Base-by-base conservation (phyloP, 768 basidiomycete genomes). In the Lactarius vividus region DNA sequence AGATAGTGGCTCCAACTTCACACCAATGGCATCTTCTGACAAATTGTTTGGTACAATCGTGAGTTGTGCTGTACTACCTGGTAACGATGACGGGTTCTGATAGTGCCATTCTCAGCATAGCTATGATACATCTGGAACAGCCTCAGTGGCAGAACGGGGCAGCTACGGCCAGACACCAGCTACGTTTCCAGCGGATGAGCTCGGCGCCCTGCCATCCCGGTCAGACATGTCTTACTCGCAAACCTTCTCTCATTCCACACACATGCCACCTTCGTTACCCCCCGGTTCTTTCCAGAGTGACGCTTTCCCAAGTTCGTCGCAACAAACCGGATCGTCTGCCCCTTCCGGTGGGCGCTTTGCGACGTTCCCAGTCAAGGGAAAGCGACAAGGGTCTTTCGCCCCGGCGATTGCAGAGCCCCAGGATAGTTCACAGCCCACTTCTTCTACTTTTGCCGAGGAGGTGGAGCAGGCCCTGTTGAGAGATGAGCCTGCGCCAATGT, bases 361-460 rank as follows among this genome's bases (percentile, higher is more conserved):
- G 29, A 91, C 90, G 1, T 84, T 90, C 75, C 89, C 88, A 0
- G 80, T 83, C 20, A 81, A 84, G 65, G 73, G 75, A 8, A 63
- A 70, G 74, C 71, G 74, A 1, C 71, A 71, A 18, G 72, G 68
- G 29, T 68, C 74, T 6, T 61, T 56, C 26, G 59, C 16, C 7
- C 65, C 39, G 29, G 49, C 13, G 39, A 33, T 59, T 55, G 66
- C 57, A 54, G 54, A 59, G 23, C 64, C 31, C 63, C 71, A 40
- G 53, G 69, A 10, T 63, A 64, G 33, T 62, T 59, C 61, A 59
- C 65, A 15, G 55, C 6, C 6, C 26, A 13, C 13, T 5, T 3
- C 13, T 13, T 3, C 69, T 69, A 11, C 73, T 72, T 28, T 65
- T 54, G 5, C 62, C 11, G 49, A 56, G 33, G 63, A 66, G 11